phyloP scores from a whole-genome alignment of 2,329 filamentous ascomycete genomes.

The Bimuria novae-zelandiae region DNA sequence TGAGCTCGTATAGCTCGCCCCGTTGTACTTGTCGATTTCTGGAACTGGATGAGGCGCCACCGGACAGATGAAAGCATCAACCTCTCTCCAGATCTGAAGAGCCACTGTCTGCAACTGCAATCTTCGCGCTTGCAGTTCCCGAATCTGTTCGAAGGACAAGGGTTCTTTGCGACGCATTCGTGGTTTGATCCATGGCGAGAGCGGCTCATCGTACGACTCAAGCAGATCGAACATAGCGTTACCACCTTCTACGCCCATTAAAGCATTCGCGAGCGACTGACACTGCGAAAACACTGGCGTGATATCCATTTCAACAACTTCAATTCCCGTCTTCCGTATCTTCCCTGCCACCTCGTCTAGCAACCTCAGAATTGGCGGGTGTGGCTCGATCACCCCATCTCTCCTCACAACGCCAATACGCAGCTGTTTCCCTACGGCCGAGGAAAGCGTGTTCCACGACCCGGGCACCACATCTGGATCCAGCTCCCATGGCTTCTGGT shows the following conservation, averaged over 20 bases:
- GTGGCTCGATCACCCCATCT: constrained; percentile 57
- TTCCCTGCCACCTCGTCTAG: constrained; percentile 51
- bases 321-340: constrained; percentile 50
- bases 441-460: constrained; percentile 42
- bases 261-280: constrained; percentile 60
- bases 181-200: constrained; percentile 63
- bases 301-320: constrained; percentile 63
- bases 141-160: constrained; percentile 54
- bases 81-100: constrained; percentile 59
- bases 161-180: constrained; percentile 56
- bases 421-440: constrained; percentile 32
- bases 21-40: constrained; percentile 65
- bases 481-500: constrained; percentile 56
- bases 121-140: constrained; percentile 59
- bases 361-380: constrained; percentile 55
- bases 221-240: constrained; percentile 62
- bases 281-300: constrained; percentile 58
- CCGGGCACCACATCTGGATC: constrained; percentile 51
- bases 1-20: constrained; percentile 63
- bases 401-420: constrained; percentile 55
- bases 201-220: constrained; percentile 59
- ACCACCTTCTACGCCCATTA: constrained; percentile 64
- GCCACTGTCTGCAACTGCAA: constrained; percentile 60
- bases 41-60: constrained; percentile 68
- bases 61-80: constrained; percentile 68